A percentile compares a stretch with the other conserved stretches of the same genome.
These are phyloP conservation scores for Cenchrus americanus DNA, from an alignment of 176 grass and related monocot species.

Conservation along the genomic window DNA sequence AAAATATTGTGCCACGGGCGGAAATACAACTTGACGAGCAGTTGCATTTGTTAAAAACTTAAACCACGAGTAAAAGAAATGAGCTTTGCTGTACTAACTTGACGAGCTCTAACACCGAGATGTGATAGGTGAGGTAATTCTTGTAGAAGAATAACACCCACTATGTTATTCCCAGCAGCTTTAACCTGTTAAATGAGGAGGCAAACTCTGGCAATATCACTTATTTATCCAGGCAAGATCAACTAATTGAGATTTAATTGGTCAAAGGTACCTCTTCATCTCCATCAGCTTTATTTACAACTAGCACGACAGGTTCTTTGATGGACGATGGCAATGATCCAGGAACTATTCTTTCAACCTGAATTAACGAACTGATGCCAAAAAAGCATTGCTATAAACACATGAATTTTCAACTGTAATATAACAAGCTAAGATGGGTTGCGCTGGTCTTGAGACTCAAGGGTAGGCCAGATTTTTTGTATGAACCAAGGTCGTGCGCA, in stretches of 20 bases:
- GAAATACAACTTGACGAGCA: no score
- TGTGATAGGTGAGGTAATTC: constrained; percentile 96
- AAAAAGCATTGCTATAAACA: constrained; percentile 36
- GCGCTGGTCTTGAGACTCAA: not conserved
- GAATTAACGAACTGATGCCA: constrained; percentile 33
- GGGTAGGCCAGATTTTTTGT: constrained; percentile 10
- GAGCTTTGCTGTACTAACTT: constrained; percentile 63
- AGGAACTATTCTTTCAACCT: constrained; percentile 92
- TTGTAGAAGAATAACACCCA: constrained; percentile 87
- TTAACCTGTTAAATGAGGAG: constrained; percentile 63
- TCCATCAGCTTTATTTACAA: constrained; percentile 94
- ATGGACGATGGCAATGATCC: constrained; percentile 62
- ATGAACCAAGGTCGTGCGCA: not conserved
- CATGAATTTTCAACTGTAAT: not conserved
- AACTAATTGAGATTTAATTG: constrained; percentile 23
- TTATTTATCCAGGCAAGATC: constrained; percentile 2
- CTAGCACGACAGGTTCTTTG: constrained; percentile 69
- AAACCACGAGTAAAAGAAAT: constrained; percentile 22
- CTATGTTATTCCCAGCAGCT: constrained; percentile 92
- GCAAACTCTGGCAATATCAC: constrained; percentile 23
- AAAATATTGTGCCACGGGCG: not conserved
- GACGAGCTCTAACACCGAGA: constrained; percentile 96
- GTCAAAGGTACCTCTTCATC: constrained; percentile 81
- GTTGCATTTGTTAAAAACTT: constrained; percentile 31
- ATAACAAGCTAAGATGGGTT: constrained; percentile 20